Conservation (phyloP, 2,329 filamentous ascomycete species). For the Colletotrichum brevisporum region DNA sequence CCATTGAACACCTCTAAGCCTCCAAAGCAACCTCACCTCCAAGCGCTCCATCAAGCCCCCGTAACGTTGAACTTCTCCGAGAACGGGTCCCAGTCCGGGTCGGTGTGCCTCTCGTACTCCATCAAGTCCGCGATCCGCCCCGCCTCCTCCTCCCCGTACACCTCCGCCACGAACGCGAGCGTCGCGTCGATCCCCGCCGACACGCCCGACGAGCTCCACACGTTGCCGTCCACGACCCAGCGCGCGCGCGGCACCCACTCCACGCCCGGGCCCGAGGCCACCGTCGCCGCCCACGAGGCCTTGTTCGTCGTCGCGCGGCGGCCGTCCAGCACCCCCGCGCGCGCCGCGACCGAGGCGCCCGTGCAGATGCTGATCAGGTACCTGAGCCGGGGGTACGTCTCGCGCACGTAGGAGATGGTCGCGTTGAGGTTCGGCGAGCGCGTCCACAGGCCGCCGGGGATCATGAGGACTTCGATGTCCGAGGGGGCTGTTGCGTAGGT, state of each 20-base stretch:
- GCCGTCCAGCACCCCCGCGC: conserved; percentile 67
- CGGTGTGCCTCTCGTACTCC: conserved; percentile 71
- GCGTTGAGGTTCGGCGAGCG: conserved; percentile 46
- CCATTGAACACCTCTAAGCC: no score
- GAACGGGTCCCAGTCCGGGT: conserved; percentile 66
- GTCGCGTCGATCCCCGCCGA: conserved; percentile 74
- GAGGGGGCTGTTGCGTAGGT: conserved; percentile 61
- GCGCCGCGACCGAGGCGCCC: conserved; percentile 64
- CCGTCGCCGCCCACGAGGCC: conserved; percentile 58
- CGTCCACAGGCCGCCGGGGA: conserved; percentile 63
- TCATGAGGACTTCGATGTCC: conserved; percentile 65
- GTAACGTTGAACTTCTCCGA: conserved; percentile 34
- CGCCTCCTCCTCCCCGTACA: conserved; percentile 68
- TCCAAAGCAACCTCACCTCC: no score
- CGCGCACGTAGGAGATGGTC: conserved; percentile 52
- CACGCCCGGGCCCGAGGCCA: conserved; percentile 55
- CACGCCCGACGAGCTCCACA: conserved; percentile 72
- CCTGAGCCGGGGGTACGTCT: conserved; percentile 55
- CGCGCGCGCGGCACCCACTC: conserved; percentile 67
- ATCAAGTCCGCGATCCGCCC: conserved; percentile 61
- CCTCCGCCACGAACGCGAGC: conserved; percentile 67
- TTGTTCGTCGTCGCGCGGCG: conserved; percentile 72
- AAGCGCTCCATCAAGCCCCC: not conserved
- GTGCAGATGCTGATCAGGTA: conserved; percentile 72
- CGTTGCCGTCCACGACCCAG: conserved; percentile 70